Evolutionary conservation across 2,329 filamentous ascomycete species (phyloP), one percentile per base, ranked within the genome.

Genomic region (Claviceps sp.): DNA sequence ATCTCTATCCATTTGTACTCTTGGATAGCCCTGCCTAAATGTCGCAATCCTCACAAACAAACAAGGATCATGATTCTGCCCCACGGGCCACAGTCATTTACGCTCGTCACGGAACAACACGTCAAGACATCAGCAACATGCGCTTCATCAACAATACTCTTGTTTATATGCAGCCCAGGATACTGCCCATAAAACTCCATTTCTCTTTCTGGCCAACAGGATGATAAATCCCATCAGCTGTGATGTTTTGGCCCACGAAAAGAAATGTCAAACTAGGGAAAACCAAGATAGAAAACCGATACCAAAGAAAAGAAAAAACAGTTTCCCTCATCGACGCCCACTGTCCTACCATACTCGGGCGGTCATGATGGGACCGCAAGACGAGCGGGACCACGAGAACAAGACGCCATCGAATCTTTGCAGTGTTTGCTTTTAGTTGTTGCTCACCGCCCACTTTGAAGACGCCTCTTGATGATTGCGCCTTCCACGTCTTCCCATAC

Each of bases 131-230:
- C 38, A n/a, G 38, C 9, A 8, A 41, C 16, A 41, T 41, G 38
- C 8, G 18, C 20, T 11, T 43, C 41, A 24, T 22, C n/a, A 50
- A 44, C 1, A 50, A 50, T 6, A 34, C 18, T 30, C 37, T 49
- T n/a, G 16, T 34, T 40, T 42, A 16, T 18, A 38, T 49, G 48
- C 48, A 50, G 30, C 48, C 48, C 48, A 42, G 30, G 4, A 46
- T 20, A 51, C 41, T 37, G 43, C 30, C 49, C 42, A 47, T 43
- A 42, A 11, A 34, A 51, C 44, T 51, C 50, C 50, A 20, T 22
- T 30, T 46, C 16, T 34, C 34, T 22, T 46, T 46, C n/a, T 46
- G 44, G 26, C 16, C 16, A 18, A 34, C 9, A 34, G n/a, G 11
- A 13, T 34, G 9, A 37, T 4, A 7, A 34, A 11, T 37, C 50